phyloP scores from a whole-genome alignment of 345 rosid species.

The Melaleuca alternifolia region DNA sequence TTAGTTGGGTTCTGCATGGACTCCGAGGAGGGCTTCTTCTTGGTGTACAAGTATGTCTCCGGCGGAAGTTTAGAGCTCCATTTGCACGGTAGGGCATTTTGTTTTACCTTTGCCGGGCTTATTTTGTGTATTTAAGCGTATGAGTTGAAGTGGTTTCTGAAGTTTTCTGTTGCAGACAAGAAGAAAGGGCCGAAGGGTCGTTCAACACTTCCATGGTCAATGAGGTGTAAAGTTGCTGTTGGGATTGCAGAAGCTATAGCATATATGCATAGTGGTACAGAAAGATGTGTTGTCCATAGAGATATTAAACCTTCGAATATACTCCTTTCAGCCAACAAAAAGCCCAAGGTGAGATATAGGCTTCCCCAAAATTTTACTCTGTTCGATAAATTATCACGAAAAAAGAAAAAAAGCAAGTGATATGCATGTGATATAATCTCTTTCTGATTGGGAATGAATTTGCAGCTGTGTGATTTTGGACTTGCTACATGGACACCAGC shows the following conservation, averaged over 20 bases:
- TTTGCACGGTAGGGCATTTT: constrained; percentile 53
- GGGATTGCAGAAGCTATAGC: constrained; percentile 75
- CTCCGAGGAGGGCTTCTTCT: constrained; percentile 77
- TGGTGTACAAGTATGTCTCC: constrained; percentile 86
- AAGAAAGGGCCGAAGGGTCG: constrained; percentile 34
- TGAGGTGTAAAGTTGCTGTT: constrained; percentile 72
- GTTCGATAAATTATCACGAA: not conserved
- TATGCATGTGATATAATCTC: not conserved
- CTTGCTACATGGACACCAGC: constrained; percentile 94
- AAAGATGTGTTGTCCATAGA: constrained; percentile 86
- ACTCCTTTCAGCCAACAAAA: constrained; percentile 82
- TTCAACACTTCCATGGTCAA: constrained; percentile 51
- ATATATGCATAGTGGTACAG: constrained; percentile 77
- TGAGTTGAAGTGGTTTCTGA: not conserved
- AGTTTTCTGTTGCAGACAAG: constrained; percentile 35
- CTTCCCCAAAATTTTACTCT: not conserved
- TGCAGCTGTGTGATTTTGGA: constrained; percentile 92
- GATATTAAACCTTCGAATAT: constrained; percentile 94
- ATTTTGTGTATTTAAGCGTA: not conserved
- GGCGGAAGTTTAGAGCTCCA: constrained; percentile 84
- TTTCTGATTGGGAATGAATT: not conserved
- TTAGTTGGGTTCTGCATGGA: constrained; percentile 87
- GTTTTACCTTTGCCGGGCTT: not conserved
- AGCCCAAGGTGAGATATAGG: constrained; percentile 45
- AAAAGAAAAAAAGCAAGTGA: not conserved